Conservation (phyloP, 345 rosid genomes). For the Salix purpurea region DNA sequence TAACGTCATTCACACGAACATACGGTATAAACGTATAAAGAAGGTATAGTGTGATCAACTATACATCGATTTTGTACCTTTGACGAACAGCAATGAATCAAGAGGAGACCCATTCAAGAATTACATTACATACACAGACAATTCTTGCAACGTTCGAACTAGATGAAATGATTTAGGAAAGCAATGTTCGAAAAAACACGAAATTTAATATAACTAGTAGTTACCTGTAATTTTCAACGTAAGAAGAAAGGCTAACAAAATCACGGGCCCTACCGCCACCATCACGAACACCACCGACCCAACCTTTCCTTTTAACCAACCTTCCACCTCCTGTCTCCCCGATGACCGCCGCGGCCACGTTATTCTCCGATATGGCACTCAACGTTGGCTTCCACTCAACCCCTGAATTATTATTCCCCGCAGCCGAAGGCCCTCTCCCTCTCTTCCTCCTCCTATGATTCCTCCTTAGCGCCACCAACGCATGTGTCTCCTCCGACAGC, state of each 20-base stretch:
- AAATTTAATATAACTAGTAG: background rate
- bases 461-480: constrained; percentile 16
- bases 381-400: constrained; percentile 67
- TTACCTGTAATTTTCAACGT: constrained; percentile 37
- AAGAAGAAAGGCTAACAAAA: constrained; percentile 32
- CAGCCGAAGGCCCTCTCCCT: background rate
- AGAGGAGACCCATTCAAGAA: background rate
- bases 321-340: constrained; percentile 1
- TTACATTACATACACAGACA: background rate
- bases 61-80: background rate
- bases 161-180: background rate
- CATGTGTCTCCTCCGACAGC: constrained; percentile 25
- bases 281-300: background rate
- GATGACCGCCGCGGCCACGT: constrained; percentile 8
- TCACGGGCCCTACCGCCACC: constrained; percentile 12
- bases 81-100: background rate
- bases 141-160: background rate
- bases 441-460: constrained; percentile 18
- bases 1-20: background rate
- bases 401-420: constrained; percentile 3
- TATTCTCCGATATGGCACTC: constrained; percentile 54
- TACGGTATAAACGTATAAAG: background rate
- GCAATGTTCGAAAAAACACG: background rate
- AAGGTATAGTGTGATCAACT: background rate
- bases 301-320: constrained; percentile 15